These are phyloP conservation scores for Epichloe scottii DNA, from an alignment of 2,329 filamentous ascomycete species.

Conservation along the genomic window DNA sequence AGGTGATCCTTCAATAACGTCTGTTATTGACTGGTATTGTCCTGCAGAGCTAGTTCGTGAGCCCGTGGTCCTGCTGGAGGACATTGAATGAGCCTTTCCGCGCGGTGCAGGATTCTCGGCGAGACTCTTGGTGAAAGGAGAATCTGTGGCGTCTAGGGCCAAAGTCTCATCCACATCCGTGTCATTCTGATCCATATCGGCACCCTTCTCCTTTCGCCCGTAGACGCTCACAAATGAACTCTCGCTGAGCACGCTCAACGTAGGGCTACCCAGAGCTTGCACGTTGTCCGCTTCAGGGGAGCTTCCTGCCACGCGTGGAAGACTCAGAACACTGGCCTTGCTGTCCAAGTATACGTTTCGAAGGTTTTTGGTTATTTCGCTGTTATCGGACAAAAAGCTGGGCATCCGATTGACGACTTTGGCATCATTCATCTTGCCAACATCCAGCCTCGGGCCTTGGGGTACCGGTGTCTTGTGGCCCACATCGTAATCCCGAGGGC, in stretches of 20 bases:
- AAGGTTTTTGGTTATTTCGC: conserved; percentile 46
- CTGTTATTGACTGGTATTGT: conserved; percentile 33
- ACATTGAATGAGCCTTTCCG: conserved; percentile 1
- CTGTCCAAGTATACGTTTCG: conserved; percentile 44
- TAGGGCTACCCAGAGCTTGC: conserved; percentile 40
- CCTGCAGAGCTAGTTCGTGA: conserved; percentile 16
- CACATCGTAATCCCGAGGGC: conserved; percentile 19
- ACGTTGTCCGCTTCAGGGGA: conserved; percentile 22
- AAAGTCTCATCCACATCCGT: conserved; percentile 19
- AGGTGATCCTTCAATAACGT: conserved; percentile 21
- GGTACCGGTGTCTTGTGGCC: conserved; percentile 13
- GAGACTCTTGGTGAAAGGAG: not conserved
- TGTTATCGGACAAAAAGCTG: conserved; percentile 50
- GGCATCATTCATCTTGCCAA: conserved; percentile 15
- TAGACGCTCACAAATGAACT: conserved; percentile 57
- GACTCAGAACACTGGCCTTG: conserved; percentile 34
- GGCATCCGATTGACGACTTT: conserved; percentile 44
- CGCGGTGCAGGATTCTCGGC: not conserved
- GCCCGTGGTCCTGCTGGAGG: not conserved
- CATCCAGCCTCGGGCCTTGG: conserved; percentile 9
- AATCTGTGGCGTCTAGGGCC: conserved; percentile 15
- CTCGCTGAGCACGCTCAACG: conserved; percentile 52
- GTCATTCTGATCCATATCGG: conserved; percentile 12
- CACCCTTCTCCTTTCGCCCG: conserved; percentile 27
- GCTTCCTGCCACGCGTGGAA: conserved; percentile 34